Percentiles rank a stretch among this genome's conserved stretches.
These are phyloP conservation scores for Tetracladium maxilliforme DNA, from an alignment of 2,329 filamentous ascomycete species.

Conservation along the genomic window DNA sequence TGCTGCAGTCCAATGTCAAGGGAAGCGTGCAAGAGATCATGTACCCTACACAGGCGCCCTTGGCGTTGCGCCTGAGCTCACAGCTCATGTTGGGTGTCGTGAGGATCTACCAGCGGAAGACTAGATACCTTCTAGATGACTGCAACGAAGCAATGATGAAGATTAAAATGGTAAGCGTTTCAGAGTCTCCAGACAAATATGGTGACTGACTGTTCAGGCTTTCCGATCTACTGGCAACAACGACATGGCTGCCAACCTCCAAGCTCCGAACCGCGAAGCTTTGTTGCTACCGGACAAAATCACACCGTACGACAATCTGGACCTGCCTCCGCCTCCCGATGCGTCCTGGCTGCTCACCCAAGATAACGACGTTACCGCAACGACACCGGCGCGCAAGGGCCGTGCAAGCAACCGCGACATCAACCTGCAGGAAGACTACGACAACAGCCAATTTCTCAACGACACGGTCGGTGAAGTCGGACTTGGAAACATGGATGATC, in stretches of 20 bases:
- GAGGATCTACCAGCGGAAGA: slow-evolving; percentile 94
- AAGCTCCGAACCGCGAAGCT: slow-evolving; percentile 69
- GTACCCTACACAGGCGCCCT: slow-evolving; percentile 79
- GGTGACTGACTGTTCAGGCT: slow-evolving; percentile 43
- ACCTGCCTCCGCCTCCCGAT: slow-evolving; percentile 72
- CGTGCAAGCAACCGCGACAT: slow-evolving; percentile 48
- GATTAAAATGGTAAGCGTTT: slow-evolving; percentile 75
- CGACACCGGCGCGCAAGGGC: slow-evolving; percentile 39
- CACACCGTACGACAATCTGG: slow-evolving; percentile 74
- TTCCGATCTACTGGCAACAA: slow-evolving; percentile 92
- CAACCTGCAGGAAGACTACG: slow-evolving; percentile 53
- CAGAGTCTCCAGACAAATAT: slow-evolving; percentile 1
- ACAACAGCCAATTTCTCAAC: slow-evolving; percentile 69
- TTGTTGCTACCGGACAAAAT: slow-evolving; percentile 84
- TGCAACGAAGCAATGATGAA: slow-evolving; percentile 96
- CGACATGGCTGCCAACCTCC: slow-evolving; percentile 74
- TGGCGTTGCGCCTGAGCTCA: slow-evolving; percentile 85
- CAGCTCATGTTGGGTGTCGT: slow-evolving; percentile 92
- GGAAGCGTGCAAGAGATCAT: slow-evolving; percentile 94
- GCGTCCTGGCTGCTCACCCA: slow-evolving; percentile 72
- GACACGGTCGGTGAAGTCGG: slow-evolving; percentile 44
- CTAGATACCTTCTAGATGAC: slow-evolving; percentile 88
- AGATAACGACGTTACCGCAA: slow-evolving; percentile 38
- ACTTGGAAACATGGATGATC: slow-evolving; percentile 44
- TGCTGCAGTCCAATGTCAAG: slow-evolving; percentile 85